Evolutionary conservation across 768 basidiomycete species (phyloP), one percentile per base, ranked within the genome.

Genomic region (Mycena latifolia): DNA sequence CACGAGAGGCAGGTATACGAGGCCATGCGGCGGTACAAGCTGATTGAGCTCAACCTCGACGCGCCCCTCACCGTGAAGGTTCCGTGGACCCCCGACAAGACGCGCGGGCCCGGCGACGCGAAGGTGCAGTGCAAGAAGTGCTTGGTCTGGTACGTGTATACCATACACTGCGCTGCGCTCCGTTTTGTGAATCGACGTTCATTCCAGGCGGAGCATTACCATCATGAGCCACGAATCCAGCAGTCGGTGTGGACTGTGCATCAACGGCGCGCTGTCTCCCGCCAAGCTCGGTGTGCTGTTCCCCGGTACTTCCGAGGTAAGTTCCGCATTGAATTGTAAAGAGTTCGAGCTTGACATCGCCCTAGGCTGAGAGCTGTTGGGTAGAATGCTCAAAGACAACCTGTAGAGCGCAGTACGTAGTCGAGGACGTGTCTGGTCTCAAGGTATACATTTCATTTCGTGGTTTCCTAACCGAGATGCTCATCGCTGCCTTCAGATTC

Each of bases 11-110:
- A 47, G 24, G 62, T 69, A 2, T 75, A 75, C 54, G 66, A 73
- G 48, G 69, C 65, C 5, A 76, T 76, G 73, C 67, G 73, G 46
- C 64, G 73, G 37, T 76, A 75, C 51, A 71, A 66, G 33, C 55
- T 76, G 27, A 61, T 76, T 28, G 75, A 76, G 64, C 67, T 76
- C 51, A 76, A 76, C 51, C 66, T 76, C 27, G 69, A 75, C 39
- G 66, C 73, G 11, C 64, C 71, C 0, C 45, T 76, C 3, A 63
- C 45, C 0, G 70, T 70, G 1, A 4, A 27, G 3, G 51, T 72
- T 20, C 74, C 74, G 0, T 76, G 74, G 74, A 76, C 71, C 1
- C 71, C 75, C n/a, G 29, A 62, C 14, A 76, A 76, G 57, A 69
- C 73, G 28, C 66, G 74, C 5, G 73, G 72, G 20, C 70, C 72